Percentiles rank a stretch among this genome's conserved stretches.
These are phyloP conservation scores for Kluyveromyces siamensis DNA, from an alignment of 805 yeast genomes.

Conservation along the genomic window DNA sequence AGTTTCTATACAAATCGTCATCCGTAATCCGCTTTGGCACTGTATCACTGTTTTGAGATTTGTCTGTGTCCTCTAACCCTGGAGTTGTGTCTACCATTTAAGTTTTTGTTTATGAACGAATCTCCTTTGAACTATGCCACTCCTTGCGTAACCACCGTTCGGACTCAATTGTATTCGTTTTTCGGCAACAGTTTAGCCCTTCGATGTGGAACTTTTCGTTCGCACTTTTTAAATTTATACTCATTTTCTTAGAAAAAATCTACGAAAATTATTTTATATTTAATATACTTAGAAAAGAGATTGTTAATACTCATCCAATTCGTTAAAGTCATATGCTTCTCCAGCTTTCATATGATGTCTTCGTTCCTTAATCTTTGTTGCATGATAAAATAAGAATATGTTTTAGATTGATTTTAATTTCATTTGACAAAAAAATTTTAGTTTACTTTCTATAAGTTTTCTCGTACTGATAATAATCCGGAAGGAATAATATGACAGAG, in stretches of 20 bases:
- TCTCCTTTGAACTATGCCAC: not conserved
- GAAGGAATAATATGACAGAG: not conserved
- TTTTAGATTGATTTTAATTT: not conserved
- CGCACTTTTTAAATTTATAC: not conserved
- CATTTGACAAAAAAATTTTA: constrained; percentile 1
- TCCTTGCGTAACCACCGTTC: not conserved
- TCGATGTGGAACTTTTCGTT: not conserved
- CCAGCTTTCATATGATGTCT: constrained; percentile 4
- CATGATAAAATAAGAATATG: constrained; percentile 2
- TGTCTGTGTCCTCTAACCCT: constrained; percentile 1
- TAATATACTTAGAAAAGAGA: constrained; percentile 9
- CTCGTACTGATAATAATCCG: not conserved
- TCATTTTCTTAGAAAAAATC: constrained; percentile 2
- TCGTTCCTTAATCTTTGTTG: constrained; percentile 3
- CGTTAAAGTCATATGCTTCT: constrained; percentile 12
- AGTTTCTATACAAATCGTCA: constrained; percentile 82
- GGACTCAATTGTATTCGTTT: too few species aligned
- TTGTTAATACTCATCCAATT: constrained; percentile 9
- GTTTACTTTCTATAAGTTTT: not conserved
- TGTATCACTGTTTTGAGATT: not conserved
- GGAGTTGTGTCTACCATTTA: constrained; percentile 1
- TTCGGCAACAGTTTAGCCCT: not conserved
- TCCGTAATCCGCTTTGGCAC: constrained; percentile 40
- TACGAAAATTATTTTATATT: constrained; percentile 1
- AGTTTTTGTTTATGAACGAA: too few species aligned